Conservation (phyloP, 148 eudicot species). For the Gaultheria prostrata region DNA sequence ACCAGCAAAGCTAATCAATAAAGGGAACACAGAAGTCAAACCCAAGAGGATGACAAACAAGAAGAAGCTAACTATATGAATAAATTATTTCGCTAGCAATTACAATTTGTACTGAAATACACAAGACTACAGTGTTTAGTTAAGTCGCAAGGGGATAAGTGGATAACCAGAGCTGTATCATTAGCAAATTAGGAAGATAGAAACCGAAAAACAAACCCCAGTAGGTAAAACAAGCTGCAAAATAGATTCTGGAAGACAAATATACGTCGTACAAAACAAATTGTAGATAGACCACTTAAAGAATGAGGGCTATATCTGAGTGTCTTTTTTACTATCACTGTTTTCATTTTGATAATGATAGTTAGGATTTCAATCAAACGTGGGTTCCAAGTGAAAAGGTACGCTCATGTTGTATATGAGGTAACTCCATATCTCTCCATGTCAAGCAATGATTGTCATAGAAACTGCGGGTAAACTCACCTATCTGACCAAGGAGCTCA, state of each 20-base stretch:
- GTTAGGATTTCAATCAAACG: neutral
- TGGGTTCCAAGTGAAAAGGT: neutral
- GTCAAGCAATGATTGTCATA: neutral
- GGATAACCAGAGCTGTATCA: neutral
- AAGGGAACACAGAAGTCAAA: neutral
- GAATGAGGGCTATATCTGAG: neutral
- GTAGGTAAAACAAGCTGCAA: neutral
- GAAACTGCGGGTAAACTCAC: slow-evolving; percentile 31
- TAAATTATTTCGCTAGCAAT: neutral
- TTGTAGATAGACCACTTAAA: neutral
- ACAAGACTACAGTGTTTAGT: neutral
- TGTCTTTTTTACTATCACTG: neutral
- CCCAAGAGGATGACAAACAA: neutral
- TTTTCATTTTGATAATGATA: neutral
- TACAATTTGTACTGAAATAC: neutral
- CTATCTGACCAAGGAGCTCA: slow-evolving; percentile 99
- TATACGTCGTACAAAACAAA: neutral
- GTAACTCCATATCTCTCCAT: neutral
- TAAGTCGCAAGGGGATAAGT: neutral
- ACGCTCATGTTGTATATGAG: neutral
- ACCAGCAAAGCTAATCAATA: neutral
- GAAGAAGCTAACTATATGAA: neutral
- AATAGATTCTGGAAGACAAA: neutral
- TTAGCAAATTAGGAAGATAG: neutral
- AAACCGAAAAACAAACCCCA: neutral